These are phyloP conservation scores for Thielaviopsis musarum DNA, from an alignment of 2,329 filamentous ascomycete species.

Conservation along the genomic window DNA sequence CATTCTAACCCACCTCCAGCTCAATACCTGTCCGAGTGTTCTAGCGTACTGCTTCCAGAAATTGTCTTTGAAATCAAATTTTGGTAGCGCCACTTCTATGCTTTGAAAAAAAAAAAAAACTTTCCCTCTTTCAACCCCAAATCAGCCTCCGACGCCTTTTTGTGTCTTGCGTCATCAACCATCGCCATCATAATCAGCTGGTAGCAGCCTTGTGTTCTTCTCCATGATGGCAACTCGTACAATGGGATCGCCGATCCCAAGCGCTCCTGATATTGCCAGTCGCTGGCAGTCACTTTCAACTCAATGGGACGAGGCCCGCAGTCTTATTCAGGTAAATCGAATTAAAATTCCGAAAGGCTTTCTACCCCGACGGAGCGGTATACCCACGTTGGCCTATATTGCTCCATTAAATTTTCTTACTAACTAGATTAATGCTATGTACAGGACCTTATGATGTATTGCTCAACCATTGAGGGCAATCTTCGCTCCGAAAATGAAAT, in stretches of 20 bases:
- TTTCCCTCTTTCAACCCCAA: no score
- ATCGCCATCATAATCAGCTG: not conserved
- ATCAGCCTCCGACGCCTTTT: no score
- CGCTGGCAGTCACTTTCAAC: not conserved
- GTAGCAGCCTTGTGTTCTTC: not conserved
- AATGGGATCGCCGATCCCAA: not conserved
- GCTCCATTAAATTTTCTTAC: not conserved
- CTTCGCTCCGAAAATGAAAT: conserved; percentile 27
- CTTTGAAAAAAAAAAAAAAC: no score
- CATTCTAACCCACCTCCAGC: no score
- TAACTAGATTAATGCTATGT: not conserved
- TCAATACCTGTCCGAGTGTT: no score
- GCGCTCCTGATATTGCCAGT: conserved; percentile 3
- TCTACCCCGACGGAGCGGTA: no score
- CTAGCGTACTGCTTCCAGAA: no score
- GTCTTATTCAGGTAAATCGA: conserved; percentile 1
- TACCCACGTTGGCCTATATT: not conserved
- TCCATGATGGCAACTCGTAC: not conserved
- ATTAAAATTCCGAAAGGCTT: not conserved
- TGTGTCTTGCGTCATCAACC: not conserved
- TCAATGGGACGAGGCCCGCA: not conserved
- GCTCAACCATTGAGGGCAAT: conserved; percentile 26
- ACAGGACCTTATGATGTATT: conserved; percentile 30
- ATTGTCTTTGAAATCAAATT: no score
- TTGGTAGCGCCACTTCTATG: no score